These are phyloP conservation scores for Oryza nivara DNA, from an alignment of 176 grass and related monocot genomes.

Conservation along the genomic window DNA sequence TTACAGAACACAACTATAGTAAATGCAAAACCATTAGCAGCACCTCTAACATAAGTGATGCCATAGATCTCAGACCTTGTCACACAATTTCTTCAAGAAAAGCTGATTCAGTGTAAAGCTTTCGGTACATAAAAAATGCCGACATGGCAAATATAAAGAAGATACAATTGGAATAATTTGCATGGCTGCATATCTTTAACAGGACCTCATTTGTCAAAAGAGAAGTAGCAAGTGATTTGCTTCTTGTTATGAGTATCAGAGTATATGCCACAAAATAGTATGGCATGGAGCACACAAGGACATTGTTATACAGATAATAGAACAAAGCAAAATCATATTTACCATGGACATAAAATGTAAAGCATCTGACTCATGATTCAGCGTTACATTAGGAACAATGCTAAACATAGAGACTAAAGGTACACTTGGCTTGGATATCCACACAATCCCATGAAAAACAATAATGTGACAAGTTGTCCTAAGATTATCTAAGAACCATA, in stretches of 20 bases:
- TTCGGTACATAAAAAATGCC: not conserved
- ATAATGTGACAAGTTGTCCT: not conserved
- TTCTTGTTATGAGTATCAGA: not conserved
- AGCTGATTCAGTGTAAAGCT: not conserved
- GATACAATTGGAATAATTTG: not conserved
- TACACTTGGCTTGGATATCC: not conserved
- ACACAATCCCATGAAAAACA: not conserved
- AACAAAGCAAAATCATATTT: not conserved
- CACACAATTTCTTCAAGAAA: not conserved
- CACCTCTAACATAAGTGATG: not conserved
- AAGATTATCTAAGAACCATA: not conserved
- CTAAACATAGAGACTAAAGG: constrained; percentile 20
- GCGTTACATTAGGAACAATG: constrained; percentile 25
- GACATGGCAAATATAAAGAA: not conserved
- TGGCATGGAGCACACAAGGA: not conserved
- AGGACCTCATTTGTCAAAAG: not conserved
- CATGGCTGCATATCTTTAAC: not conserved
- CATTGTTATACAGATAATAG: not conserved
- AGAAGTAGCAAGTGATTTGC: not conserved
- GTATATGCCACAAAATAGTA: not conserved
- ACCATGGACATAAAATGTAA: not conserved
- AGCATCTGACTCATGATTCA: not conserved
- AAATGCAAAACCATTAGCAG: not conserved
- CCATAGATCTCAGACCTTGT: not conserved
- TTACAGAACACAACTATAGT: not conserved